Evolutionary conservation across 2,329 filamentous ascomycete genomes (phyloP).

Genomic region (Ophiostoma sp.): DNA sequence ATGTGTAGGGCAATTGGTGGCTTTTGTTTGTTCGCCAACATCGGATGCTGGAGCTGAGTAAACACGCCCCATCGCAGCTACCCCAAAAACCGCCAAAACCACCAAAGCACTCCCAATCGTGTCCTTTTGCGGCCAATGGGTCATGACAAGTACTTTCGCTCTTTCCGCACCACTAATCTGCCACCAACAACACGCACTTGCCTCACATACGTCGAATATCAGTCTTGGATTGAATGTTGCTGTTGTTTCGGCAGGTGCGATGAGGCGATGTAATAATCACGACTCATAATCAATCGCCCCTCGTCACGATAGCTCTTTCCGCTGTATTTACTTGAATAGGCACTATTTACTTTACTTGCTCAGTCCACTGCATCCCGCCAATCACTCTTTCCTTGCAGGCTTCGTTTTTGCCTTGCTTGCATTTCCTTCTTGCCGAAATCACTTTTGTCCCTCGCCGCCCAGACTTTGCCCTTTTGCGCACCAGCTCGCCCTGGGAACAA

Average conservation of each 20-base stretch:
- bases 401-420: neutral
- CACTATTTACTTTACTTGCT: neutral
- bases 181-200: conserved; percentile 1
- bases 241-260: neutral
- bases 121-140: conserved; percentile 1
- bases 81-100: neutral
- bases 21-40: conserved; percentile 4
- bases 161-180: neutral
- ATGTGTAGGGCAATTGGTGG: neutral
- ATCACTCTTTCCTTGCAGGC: neutral
- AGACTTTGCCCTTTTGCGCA: neutral
- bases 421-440: neutral
- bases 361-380: neutral
- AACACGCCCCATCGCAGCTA: conserved; percentile 7
- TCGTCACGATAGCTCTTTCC: neutral
- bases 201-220: neutral
- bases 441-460: neutral
- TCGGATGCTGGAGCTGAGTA: conserved; percentile 16
- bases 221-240: neutral
- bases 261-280: neutral
- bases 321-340: neutral
- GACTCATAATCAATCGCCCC: neutral
- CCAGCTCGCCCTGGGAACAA: neutral
- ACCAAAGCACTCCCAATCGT: neutral
- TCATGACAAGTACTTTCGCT: neutral